Conservation (phyloP, 148 eudicot species). For the Rhododendron simsii region DNA sequence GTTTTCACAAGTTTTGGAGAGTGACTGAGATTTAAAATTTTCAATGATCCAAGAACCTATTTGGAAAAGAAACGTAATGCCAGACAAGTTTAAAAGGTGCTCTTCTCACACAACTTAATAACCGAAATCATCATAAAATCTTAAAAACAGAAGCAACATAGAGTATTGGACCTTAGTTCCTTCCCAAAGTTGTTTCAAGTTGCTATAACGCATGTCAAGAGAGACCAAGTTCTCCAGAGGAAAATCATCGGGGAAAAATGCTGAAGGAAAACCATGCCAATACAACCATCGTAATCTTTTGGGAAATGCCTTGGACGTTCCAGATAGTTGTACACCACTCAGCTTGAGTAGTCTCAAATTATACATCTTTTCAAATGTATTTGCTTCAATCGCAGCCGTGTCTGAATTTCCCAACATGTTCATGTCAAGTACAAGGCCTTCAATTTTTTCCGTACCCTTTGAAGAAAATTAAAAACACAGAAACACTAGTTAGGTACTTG, state of each 20-base stretch:
- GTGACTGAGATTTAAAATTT: too few relatives aligned
- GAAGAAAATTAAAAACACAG: background rate
- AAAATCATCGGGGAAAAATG: background rate
- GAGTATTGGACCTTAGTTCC: background rate
- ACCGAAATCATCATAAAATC: too few relatives aligned
- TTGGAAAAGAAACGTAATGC: too few relatives aligned
- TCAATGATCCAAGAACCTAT: too few relatives aligned
- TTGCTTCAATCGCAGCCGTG: too few relatives aligned
- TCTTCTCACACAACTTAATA: too few relatives aligned
- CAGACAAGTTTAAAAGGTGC: too few relatives aligned
- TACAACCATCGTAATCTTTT: background rate
- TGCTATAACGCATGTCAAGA: background rate
- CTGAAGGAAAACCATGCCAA: background rate
- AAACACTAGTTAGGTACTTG: background rate
- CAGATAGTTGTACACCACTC: background rate
- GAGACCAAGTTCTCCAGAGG: background rate
- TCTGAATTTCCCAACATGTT: too few relatives aligned
- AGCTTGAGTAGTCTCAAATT: background rate
- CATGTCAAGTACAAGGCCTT: too few relatives aligned
- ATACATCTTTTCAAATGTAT: background rate
- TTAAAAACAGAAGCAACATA: background rate
- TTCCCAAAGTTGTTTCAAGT: background rate
- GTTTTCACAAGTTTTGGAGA: too few relatives aligned
- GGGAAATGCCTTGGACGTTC: background rate
- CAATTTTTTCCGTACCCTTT: background rate